Base-by-base conservation (phyloP, 805 yeast genomes). In the Candida nanaspora region DNA sequence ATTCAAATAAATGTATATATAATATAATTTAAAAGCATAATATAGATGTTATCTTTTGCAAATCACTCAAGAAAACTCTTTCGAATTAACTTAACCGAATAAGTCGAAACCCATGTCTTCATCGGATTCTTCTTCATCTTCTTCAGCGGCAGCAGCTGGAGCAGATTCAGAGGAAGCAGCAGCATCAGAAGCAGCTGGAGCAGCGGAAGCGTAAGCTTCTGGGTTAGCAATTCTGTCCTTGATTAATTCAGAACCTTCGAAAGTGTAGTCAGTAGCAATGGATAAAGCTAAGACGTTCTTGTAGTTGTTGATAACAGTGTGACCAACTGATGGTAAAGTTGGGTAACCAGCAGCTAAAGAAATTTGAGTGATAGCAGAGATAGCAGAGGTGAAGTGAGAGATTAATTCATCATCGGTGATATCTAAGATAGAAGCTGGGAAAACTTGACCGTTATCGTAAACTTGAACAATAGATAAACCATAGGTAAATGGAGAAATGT, bases 191-290 rank as follows among this genome's bases (percentile, higher is more conserved):
- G 96, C 96, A 68, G 74, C 96, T 62, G 98, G 96, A 63, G 97
- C 97, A 74, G 96, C 94, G 65, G 98, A 83, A 68, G 98, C 98
- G 76, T 91, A 93, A 71, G 96, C 96, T 54, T 93, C 98, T 71
- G 99, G 99, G 94, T 93, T 91, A 71, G 96, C 98, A 64, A 93
- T 78, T 78, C 98, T 86, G 85, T 93, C 99, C 85, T 87, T 87
- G 78, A 93, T 82, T 57, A 91, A 89, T 80, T 89, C 99, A 59
- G 96, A 86, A 72, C 96, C 98, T 76, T 94, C 97, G 78, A 83
- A 93, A 66, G 96, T 85, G 86, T 89, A 93, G 71, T 93, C 96
- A 66, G 98, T 82, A 66, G 96, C 98, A 74, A 93, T 78, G 55
- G 98, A 94, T 65, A 93, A 80, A 65, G 98, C 96, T 71, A 93